A percentile compares a stretch with the other conserved stretches of the same genome.
Evolutionary conservation across 2,329 filamentous ascomycete genomes (phyloP).

Genomic region (Phyllosticta citribraziliensis): DNA sequence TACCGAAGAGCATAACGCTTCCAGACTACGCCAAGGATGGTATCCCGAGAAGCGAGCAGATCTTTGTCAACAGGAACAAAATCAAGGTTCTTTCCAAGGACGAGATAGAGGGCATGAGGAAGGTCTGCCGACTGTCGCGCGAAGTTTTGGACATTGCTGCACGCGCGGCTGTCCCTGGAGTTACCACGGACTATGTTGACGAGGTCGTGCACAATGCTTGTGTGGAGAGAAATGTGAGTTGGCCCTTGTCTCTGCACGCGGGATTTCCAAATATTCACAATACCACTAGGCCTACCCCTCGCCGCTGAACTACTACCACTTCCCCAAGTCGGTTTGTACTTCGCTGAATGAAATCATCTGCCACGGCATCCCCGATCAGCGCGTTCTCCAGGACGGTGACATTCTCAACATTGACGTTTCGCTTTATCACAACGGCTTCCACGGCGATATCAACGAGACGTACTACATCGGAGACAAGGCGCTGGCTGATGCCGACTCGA

Average conservation of each 20-base stretch:
- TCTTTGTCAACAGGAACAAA: constrained; percentile 63
- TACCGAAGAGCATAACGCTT: constrained; percentile 70
- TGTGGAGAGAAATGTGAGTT: constrained; percentile 75
- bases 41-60: constrained; percentile 56
- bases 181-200: constrained; percentile 93
- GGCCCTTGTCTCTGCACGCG: background rate
- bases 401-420: constrained; percentile 97
- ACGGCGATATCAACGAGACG: constrained; percentile 95
- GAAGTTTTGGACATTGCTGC: constrained; percentile 92
- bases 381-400: constrained; percentile 79
- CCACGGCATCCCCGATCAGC: constrained; percentile 92
- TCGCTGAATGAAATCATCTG: constrained; percentile 97
- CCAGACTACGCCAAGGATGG: constrained; percentile 87
- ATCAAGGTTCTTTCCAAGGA: constrained; percentile 72
- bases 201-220: constrained; percentile 92
- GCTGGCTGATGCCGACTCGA: constrained; percentile 70
- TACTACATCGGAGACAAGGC: constrained; percentile 95
- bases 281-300: constrained; percentile 76
- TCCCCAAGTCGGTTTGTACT: constrained; percentile 96
- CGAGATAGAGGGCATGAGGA: constrained; percentile 82
- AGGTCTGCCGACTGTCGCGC: constrained; percentile 74
- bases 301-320: constrained; percentile 88
- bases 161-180: constrained; percentile 72
- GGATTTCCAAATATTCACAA: constrained; percentile 10
- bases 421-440: constrained; percentile 87